Conservation (phyloP, 2,329 filamentous ascomycete genomes). For the Neonectria magnoliae region DNA sequence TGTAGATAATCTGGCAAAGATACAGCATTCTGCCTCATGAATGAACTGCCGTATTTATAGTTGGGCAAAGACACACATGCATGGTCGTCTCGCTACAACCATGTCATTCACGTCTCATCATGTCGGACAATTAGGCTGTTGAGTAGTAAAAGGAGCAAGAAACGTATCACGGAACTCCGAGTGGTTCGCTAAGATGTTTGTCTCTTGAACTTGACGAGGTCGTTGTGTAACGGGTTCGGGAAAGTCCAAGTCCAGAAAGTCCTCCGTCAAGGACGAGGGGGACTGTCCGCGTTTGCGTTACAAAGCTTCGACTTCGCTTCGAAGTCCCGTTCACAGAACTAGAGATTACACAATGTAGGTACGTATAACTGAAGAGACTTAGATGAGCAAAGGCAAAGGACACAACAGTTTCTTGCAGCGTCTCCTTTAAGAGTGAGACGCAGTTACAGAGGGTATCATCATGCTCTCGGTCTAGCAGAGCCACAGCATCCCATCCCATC, state of each 20-base stretch:
- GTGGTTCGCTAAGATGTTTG: not conserved
- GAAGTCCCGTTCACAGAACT: not conserved
- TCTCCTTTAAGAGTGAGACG: conserved; percentile 18
- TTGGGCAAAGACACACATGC: not conserved
- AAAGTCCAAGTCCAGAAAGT: conserved; percentile 1
- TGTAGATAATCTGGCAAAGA: not conserved
- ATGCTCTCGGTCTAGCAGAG: conserved; percentile 20
- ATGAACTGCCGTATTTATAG: conserved; percentile 1
- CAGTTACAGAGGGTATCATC: conserved; percentile 35
- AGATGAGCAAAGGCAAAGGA: not conserved
- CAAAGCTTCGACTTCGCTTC: not conserved
- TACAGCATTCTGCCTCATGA: not conserved
- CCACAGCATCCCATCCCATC: conserved; percentile 6
- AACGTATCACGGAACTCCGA: conserved; percentile 6
- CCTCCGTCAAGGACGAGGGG: not conserved
- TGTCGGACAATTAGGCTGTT: conserved; percentile 1
- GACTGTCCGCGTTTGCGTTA: not conserved
- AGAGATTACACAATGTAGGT: not conserved
- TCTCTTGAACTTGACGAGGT: not conserved
- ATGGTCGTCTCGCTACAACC: not conserved
- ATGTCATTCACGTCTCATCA: conserved; percentile 1
- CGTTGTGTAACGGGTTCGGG: not conserved
- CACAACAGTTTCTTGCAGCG: conserved; percentile 7
- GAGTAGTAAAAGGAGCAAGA: not conserved
- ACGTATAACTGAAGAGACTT: not conserved